Evolutionary conservation across 2,329 filamentous ascomycete genomes (phyloP).

Genomic region (Sarocladiaceae sp.): DNA sequence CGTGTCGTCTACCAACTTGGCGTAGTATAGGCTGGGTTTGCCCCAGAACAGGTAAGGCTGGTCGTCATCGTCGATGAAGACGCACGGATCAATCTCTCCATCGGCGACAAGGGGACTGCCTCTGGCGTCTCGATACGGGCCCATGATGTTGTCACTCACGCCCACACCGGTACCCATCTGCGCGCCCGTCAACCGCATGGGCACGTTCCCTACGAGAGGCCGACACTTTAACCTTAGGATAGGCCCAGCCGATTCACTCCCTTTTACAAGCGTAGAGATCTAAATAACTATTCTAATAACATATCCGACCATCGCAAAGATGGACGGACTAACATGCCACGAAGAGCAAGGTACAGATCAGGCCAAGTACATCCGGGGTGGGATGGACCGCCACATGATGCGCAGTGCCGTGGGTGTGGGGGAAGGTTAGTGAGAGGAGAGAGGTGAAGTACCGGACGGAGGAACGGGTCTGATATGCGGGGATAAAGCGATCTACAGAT

Average conservation of each 20-base stretch:
- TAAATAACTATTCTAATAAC: too few relatives aligned
- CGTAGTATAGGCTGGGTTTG: slow-evolving; percentile 24
- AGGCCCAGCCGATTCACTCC: slow-evolving; percentile 20
- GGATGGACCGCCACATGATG: too few relatives aligned
- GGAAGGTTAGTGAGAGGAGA: too few relatives aligned
- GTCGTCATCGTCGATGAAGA: slow-evolving; percentile 29
- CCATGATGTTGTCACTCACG: slow-evolving; percentile 20
- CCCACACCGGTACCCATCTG: slow-evolving; percentile 23
- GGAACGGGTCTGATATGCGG: too few relatives aligned
- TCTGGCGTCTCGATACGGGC: slow-evolving; percentile 22
- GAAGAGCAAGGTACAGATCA: not conserved
- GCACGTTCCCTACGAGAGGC: slow-evolving; percentile 22
- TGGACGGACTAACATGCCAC: not conserved
- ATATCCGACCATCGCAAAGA: too few relatives aligned
- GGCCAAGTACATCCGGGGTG: too few relatives aligned
- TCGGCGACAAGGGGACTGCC: slow-evolving; percentile 23
- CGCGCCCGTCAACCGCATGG: slow-evolving; percentile 15
- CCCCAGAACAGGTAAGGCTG: slow-evolving; percentile 31
- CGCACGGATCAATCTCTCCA: slow-evolving; percentile 24
- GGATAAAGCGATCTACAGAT: too few relatives aligned
- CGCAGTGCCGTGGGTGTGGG: too few relatives aligned
- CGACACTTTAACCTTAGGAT: slow-evolving; percentile 28
- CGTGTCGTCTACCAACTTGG: slow-evolving; percentile 29
- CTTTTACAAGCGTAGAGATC: not conserved
- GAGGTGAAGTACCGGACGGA: too few relatives aligned